phyloP scores from a whole-genome alignment of 306 rosid genomes.

The Malus fusca region DNA sequence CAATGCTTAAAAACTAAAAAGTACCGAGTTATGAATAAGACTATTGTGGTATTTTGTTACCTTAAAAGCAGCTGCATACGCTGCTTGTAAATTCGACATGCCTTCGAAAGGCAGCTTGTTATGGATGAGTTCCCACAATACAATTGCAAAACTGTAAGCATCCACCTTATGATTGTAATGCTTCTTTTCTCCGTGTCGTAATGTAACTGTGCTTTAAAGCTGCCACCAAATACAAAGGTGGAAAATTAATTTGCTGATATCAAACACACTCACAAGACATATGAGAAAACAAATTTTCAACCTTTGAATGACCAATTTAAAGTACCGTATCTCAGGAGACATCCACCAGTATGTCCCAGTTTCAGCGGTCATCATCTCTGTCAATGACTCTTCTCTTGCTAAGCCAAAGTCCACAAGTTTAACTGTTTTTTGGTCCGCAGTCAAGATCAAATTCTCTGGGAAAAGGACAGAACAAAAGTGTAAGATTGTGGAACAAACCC shows the following conservation, averaged over 20 bases:
- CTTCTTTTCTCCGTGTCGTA: slow-evolving; percentile 93
- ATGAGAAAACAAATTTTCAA: neutral
- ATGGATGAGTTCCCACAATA: slow-evolving; percentile 91
- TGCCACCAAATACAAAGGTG: slow-evolving; percentile 28
- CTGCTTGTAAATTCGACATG: slow-evolving; percentile 97
- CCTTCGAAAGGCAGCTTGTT: slow-evolving; percentile 91
- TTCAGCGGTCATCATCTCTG: slow-evolving; percentile 99
- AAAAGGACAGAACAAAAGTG: slow-evolving; percentile 2
- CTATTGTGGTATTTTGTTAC: slow-evolving; percentile 13
- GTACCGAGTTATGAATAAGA: neutral
- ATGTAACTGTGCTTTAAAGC: slow-evolving; percentile 96
- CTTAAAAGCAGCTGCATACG: slow-evolving; percentile 98
- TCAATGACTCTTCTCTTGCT: slow-evolving; percentile 91
- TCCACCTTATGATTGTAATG: slow-evolving; percentile 94
- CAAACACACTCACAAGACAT: neutral
- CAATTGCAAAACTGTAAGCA: slow-evolving; percentile 94
- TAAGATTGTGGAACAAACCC: neutral
- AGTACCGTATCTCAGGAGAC: slow-evolving; percentile 76
- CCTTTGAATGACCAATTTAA: slow-evolving; percentile 3
- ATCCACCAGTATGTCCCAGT: slow-evolving; percentile 96
- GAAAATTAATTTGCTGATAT: slow-evolving; percentile 16
- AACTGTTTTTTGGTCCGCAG: slow-evolving; percentile 63
- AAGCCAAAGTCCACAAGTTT: slow-evolving; percentile 92
- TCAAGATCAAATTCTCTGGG: slow-evolving; percentile 51
- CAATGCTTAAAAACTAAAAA: neutral